Conservation (phyloP, 257 asterid species). For the Linderniella brevidens region DNA sequence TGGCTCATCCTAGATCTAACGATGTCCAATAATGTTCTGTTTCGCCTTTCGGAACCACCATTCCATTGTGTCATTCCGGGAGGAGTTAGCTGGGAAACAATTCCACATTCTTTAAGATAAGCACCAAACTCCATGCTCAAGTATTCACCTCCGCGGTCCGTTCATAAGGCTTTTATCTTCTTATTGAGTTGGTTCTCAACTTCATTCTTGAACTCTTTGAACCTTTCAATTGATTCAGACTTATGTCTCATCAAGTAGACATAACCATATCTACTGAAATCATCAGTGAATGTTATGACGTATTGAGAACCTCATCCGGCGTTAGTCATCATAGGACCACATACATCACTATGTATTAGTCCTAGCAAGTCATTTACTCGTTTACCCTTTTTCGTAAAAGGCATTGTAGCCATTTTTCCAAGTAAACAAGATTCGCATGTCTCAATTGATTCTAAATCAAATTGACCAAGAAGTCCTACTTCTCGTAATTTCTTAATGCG, state of each 20-base stretch:
- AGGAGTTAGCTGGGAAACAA: neutral
- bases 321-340: neutral
- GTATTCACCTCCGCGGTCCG: neutral
- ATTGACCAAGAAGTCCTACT: conserved; percentile 3
- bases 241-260: neutral
- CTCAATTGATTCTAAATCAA: conserved; percentile 1
- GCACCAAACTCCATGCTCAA: neutral
- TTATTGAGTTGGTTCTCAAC: neutral
- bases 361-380: neutral
- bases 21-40: neutral
- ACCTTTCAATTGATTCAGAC: neutral
- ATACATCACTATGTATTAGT: neutral
- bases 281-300: neutral
- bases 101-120: neutral
- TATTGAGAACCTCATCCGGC: neutral
- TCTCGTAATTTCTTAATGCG: neutral
- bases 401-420: neutral
- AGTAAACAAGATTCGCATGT: neutral
- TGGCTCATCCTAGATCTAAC: neutral
- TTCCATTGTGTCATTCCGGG: neutral
- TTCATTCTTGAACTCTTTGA: neutral
- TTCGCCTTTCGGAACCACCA: neutral
- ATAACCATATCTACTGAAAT: neutral
- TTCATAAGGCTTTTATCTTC: neutral
- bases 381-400: neutral